Conservation (phyloP, 139 green algal genomes). For the Helicosporidium sp. region DNA sequence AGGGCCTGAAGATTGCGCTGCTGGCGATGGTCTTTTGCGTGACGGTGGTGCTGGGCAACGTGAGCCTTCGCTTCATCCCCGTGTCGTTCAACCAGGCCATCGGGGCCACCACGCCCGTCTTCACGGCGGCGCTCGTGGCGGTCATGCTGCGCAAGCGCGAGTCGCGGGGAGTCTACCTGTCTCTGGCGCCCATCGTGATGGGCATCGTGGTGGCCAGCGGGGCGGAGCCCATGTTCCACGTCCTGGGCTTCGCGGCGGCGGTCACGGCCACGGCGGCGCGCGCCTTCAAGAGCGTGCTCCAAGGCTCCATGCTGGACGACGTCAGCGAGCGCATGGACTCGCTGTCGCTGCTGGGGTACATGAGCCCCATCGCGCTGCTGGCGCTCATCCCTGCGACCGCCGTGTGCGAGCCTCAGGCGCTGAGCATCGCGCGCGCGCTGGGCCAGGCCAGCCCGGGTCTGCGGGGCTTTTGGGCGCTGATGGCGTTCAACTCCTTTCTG, state of each 20-base stretch:
- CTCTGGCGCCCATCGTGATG: conserved; percentile 67
- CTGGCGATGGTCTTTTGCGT: conserved; percentile 67
- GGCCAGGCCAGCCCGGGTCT: too few relatives aligned
- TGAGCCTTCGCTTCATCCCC: conserved; percentile 62
- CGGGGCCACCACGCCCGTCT: conserved; percentile 81
- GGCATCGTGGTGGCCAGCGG: conserved; percentile 75
- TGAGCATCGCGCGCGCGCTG: conserved; percentile 7
- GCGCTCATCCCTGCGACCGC: conserved; percentile 50
- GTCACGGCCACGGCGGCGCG: conserved; percentile 47
- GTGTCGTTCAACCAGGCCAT: conserved; percentile 90
- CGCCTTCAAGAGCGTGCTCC: conserved; percentile 62
- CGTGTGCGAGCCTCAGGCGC: conserved; percentile 41
- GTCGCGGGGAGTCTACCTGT: conserved; percentile 43
- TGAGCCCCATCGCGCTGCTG: conserved; percentile 49
- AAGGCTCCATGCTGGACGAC: conserved; percentile 52
- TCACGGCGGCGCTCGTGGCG: conserved; percentile 66
- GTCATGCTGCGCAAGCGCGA: conserved; percentile 39
- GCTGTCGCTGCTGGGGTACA: conserved; percentile 82
- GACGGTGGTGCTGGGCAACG: conserved; percentile 78
- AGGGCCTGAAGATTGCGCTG: conserved; percentile 54
- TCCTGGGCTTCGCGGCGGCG: conserved; percentile 62
- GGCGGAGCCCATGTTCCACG: conserved; percentile 69
- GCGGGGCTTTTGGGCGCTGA: conserved; percentile 46
- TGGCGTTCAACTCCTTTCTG: conserved; percentile 58
- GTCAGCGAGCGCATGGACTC: conserved; percentile 63